These are phyloP conservation scores for Clohesyomyces aquaticus DNA, from an alignment of 495 filamentous ascomycete species.

Conservation along the genomic window DNA sequence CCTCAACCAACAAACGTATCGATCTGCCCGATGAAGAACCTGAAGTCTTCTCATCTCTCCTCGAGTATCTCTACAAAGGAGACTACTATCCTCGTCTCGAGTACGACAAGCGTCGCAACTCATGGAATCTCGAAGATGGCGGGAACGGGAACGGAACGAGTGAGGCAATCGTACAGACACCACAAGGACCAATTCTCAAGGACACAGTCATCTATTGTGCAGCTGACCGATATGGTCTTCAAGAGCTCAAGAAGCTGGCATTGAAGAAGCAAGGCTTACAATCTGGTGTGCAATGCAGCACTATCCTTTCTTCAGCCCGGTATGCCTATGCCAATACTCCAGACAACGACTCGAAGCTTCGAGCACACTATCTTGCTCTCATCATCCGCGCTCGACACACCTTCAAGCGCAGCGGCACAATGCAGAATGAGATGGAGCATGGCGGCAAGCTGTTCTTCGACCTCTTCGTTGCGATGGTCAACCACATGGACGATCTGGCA, in stretches of 20 bases:
- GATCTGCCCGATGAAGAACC: conserved; percentile 83
- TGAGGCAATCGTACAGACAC: conserved; percentile 42
- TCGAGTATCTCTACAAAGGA: conserved; percentile 93
- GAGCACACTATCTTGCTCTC: conserved; percentile 89
- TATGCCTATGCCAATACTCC: conserved; percentile 89
- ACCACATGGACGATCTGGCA: conserved; percentile 63
- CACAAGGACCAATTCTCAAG: conserved; percentile 31
- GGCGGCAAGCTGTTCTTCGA: conserved; percentile 90
- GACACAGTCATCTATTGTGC: conserved; percentile 92
- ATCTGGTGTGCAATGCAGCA: conserved; percentile 77
- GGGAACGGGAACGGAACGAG: conserved; percentile 31
- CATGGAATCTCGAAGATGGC: conserved; percentile 47
- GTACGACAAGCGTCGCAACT: conserved; percentile 48
- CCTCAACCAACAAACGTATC: conserved; percentile 68
- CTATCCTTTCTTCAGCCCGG: conserved; percentile 79
- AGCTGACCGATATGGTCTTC: conserved; percentile 77
- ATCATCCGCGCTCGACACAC: conserved; percentile 83
- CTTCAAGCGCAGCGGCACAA: conserved; percentile 93
- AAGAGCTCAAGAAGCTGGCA: conserved; percentile 79
- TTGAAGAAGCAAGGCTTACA: conserved; percentile 84
- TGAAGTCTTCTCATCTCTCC: conserved; percentile 85
- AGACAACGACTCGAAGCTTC: conserved; percentile 82
- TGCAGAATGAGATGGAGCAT: conserved; percentile 91
- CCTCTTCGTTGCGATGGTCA: conserved; percentile 89
- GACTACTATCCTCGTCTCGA: conserved; percentile 73